Conservation (phyloP, 192 early-diverging fungal species). For the Coemansia sp. region DNA sequence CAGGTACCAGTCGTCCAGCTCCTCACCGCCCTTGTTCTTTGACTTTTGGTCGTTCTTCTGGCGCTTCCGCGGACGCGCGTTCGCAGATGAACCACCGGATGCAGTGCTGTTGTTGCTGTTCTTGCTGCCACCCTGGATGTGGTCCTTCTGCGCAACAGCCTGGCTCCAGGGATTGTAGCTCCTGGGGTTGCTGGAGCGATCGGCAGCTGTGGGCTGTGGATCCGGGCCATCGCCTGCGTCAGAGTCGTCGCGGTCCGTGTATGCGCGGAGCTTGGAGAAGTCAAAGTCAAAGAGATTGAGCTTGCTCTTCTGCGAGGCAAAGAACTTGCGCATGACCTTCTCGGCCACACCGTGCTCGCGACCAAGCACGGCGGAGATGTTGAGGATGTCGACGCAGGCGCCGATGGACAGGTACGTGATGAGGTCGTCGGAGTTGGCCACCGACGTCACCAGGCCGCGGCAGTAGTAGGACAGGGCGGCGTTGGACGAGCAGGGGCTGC, state of each 20-base stretch:
- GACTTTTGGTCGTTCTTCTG: not conserved
- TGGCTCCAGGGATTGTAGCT: slow-evolving; percentile 20
- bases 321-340: slow-evolving; percentile 61
- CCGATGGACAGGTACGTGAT: slow-evolving; percentile 76
- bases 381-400: slow-evolving; percentile 71
- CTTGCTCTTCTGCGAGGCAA: slow-evolving; percentile 48
- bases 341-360: slow-evolving; percentile 65
- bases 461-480: slow-evolving; percentile 67
- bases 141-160: slow-evolving; percentile 15
- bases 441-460: slow-evolving; percentile 72
- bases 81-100: too few species aligned
- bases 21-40: slow-evolving; percentile 4
- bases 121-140: not conserved
- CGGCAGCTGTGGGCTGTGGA: too few species aligned
- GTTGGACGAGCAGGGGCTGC: slow-evolving; percentile 76
- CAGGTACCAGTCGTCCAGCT: slow-evolving; percentile 79
- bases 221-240: slow-evolving; percentile 9
- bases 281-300: slow-evolving; percentile 49
- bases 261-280: slow-evolving; percentile 41
- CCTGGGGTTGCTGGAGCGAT: too few species aligned
- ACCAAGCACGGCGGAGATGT: slow-evolving; percentile 63
- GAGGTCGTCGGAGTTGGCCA: slow-evolving; percentile 81
- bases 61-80: not conserved
- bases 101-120: too few species aligned
- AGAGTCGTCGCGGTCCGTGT: slow-evolving; percentile 12